phyloP scores from a whole-genome alignment of 352 stramenopile species.

The Phytophthora quininea region DNA sequence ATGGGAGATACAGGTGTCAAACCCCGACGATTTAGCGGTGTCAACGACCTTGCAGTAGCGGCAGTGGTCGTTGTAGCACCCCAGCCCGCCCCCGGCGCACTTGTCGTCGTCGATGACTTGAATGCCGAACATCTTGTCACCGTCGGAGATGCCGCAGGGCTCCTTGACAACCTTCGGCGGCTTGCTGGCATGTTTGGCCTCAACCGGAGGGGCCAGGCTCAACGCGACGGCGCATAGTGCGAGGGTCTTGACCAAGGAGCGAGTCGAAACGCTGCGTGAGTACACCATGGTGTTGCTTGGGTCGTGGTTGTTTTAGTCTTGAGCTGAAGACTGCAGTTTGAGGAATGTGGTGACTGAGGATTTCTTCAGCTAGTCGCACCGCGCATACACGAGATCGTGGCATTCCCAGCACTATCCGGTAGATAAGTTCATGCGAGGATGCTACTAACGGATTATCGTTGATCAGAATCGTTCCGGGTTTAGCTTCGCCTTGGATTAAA shows the following conservation, averaged over 20 bases:
- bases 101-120: conserved; percentile 32
- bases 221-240: conserved; percentile 17
- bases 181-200: conserved; percentile 6
- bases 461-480: no score
- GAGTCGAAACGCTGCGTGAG: conserved; percentile 11
- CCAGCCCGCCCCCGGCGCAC: conserved; percentile 40
- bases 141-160: conserved; percentile 25
- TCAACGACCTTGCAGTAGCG: conserved; percentile 46
- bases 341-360: conserved; percentile 16
- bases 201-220: conserved; percentile 5
- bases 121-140: conserved; percentile 38
- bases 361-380: no score
- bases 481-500: no score
- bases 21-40: conserved; percentile 36
- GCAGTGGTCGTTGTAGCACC: conserved; percentile 41
- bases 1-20: conserved; percentile 31
- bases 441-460: neutral
- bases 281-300: conserved; percentile 19
- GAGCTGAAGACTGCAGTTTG: conserved; percentile 15
- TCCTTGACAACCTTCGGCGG: neutral
- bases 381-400: neutral
- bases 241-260: conserved; percentile 16
- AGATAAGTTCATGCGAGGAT: neutral
- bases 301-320: neutral
- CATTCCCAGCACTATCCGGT: neutral